These are phyloP conservation scores for Miscanthus lutarioriparius DNA, from an alignment of 176 grass and related monocot genomes.

Conservation along the genomic window DNA sequence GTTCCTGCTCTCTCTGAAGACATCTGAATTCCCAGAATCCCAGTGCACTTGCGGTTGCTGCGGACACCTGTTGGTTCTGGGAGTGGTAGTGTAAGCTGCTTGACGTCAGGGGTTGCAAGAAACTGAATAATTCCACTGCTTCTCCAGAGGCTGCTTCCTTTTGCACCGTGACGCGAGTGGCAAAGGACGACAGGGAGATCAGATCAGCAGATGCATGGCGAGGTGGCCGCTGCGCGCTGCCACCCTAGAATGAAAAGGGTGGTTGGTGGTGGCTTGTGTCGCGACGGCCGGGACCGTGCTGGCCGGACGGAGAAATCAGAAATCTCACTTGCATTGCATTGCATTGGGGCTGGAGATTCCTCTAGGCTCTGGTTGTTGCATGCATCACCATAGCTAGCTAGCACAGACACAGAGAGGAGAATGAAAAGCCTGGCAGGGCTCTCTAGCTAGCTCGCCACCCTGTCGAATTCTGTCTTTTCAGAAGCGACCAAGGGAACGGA, in stretches of 20 bases:
- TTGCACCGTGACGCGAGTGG: not conserved
- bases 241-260: slow-evolving; percentile 26
- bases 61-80: not conserved
- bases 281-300: not conserved
- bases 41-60: not conserved
- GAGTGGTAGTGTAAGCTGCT: not conserved
- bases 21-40: not conserved
- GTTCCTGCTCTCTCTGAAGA: not conserved
- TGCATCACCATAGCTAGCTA: not conserved
- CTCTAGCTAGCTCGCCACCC: not conserved
- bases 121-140: not conserved
- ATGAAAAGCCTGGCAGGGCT: slow-evolving; percentile 7
- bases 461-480: slow-evolving; percentile 42
- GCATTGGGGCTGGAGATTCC: slow-evolving; percentile 36
- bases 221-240: not conserved
- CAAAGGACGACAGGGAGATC: not conserved
- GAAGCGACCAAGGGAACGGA: slow-evolving; percentile 40
- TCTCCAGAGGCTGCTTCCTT: not conserved
- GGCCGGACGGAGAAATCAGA: slow-evolving; percentile 32
- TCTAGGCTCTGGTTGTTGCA: not conserved
- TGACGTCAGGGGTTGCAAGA: slow-evolving; percentile 12
- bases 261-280: slow-evolving; percentile 17
- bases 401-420: not conserved
- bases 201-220: not conserved
- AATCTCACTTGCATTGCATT: slow-evolving; percentile 24